Base-by-base conservation (phyloP, 345 rosid genomes). In the Limnanthes douglasii region DNA sequence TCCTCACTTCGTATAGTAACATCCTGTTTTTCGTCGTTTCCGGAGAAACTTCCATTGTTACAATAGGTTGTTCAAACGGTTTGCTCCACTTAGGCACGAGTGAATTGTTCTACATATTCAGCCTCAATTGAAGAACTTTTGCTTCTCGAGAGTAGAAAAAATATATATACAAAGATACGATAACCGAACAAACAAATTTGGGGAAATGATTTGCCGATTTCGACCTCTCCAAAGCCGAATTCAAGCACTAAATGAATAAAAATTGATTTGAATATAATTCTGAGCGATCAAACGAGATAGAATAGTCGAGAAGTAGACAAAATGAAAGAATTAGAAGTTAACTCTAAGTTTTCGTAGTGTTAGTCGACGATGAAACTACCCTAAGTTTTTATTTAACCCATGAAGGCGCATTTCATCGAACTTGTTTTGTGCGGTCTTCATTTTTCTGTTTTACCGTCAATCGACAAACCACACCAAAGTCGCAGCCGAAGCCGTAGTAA, bases 61-160 rank as follows among this genome's bases (percentile, higher is more conserved):
- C 33, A 56, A 32, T 64, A 29, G 59, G 42, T 20, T 60, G 63
- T 34, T 75, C 88, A 50, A 86, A 56, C 3, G 94, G 95, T 64
- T 72, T 90, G 68, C 95, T 90, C 22, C 98, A 61, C 57, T 90
- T 83, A 18, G 95, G 73, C 66, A 83, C 97, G 9, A 93, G 95
- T 4, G 74, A 86, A 15, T 74, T 45, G 69, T 51, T 46, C 47
- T 90, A 94, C 92, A 84, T 80, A 54, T 95, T 90, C 92, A 84
- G 77, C 57, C 71, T 59, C 14, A 84, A 62, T 68, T 62, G 56
- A 51, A 84, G 61, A 48, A 79, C 95, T 52, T 79, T 86, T 18
- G 76, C 95, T 9, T 84, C 95, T 60, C 84, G 62, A 15, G 52
- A 94, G 75, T 84, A 94, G 68, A 86, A 86, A 95, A 90, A 83